A percentile compares a stretch with the other conserved stretches of the same genome.
Evolutionary conservation across 2,329 filamentous ascomycete genomes (phyloP).

Genomic region (Colletotrichum navitas): DNA sequence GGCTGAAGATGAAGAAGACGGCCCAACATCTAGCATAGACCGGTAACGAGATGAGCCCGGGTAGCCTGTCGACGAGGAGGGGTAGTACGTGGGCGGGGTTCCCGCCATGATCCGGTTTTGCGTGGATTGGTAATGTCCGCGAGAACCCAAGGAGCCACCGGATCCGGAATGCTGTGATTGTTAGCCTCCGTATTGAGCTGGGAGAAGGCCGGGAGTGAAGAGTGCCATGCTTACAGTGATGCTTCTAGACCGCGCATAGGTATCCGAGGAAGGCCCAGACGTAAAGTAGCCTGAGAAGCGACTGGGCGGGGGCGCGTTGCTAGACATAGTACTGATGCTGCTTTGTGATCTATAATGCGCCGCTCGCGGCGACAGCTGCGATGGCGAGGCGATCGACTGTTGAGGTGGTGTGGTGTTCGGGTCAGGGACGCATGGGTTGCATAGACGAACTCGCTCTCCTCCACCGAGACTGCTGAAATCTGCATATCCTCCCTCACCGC

Average conservation of each 20-base stretch:
- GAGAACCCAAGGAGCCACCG: conserved; percentile 45
- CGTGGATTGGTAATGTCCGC: conserved; percentile 51
- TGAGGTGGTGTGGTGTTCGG: conserved; percentile 70
- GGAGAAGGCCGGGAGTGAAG: background rate
- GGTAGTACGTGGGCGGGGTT: conserved; percentile 54
- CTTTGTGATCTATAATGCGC: conserved; percentile 62
- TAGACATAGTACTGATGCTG: conserved; percentile 53
- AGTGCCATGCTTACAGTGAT: conserved; percentile 24
- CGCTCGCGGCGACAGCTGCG: conserved; percentile 51
- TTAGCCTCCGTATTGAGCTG: conserved; percentile 37
- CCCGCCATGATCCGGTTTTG: conserved; percentile 57
- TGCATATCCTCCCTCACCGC: conserved; percentile 56
- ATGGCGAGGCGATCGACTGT: conserved; percentile 52
- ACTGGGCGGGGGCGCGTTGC: conserved; percentile 47
- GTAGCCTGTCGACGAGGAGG: conserved; percentile 45
- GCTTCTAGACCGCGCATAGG: conserved; percentile 47
- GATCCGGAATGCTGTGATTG: conserved; percentile 45
- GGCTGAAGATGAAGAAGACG: conserved; percentile 53
- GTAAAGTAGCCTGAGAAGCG: conserved; percentile 56
- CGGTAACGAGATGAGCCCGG: conserved; percentile 45
- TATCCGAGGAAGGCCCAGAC: conserved; percentile 49
- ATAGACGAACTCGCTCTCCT: conserved; percentile 70
- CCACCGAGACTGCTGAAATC: conserved; percentile 63
- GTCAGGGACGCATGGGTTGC: conserved; percentile 73
- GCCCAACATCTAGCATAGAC: conserved; percentile 51